Evolutionary conservation across 75 land plant genomes (phyloP), one percentile per base, ranked within the genome.

Genomic region (Pseudotsuga menziesii): DNA sequence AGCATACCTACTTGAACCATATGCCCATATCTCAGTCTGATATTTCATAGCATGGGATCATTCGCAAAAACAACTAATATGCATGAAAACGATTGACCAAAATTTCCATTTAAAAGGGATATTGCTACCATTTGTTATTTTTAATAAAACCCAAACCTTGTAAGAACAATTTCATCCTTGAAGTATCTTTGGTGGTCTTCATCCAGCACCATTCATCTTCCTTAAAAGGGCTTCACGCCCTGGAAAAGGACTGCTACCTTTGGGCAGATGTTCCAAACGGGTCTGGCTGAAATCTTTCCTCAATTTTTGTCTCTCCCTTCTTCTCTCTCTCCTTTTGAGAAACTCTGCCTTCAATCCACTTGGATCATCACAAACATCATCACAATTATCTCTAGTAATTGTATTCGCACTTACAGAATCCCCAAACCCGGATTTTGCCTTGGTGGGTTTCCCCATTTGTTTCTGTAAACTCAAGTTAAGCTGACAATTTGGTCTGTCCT

Each of bases 161-260:
- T 69, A 69, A 17, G 22, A 20, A 35, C 72, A 39, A 67, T 69
- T 48, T 48, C 12, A 39, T 44, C 9, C 72, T 69, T 36, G 14
- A 69, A 8, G 36, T n/a, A 39, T 25, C 25, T 36, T 36, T 20
- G 12, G 12, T 48, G 54, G 48, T 39, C 1, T 20, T 20, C 48
- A 36, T 39, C 41, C 72, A 41, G 72, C 72, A 19, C 41, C 52
- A 7, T 56, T 61, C 56, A 83, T 27, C 72, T 72, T 80, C 13
- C 48, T 85, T n/a, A 85, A 76, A 56, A 92, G 82, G 13, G 80
- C 76, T 78, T 79, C 82, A 13, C 94, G 82, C 15, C 94, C 94
- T 41, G 92, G 92, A 29, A 92, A 89, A 27, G 82, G 85, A 73
- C 73, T 83, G 26, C 14, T 12, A 57, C 58, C 13, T 59, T 58